Percentiles rank a stretch among this genome's conserved stretches.
These are phyloP conservation scores for Paraconiothyrium brasiliense DNA, from an alignment of 2,329 filamentous ascomycete genomes.

Conservation along the genomic window DNA sequence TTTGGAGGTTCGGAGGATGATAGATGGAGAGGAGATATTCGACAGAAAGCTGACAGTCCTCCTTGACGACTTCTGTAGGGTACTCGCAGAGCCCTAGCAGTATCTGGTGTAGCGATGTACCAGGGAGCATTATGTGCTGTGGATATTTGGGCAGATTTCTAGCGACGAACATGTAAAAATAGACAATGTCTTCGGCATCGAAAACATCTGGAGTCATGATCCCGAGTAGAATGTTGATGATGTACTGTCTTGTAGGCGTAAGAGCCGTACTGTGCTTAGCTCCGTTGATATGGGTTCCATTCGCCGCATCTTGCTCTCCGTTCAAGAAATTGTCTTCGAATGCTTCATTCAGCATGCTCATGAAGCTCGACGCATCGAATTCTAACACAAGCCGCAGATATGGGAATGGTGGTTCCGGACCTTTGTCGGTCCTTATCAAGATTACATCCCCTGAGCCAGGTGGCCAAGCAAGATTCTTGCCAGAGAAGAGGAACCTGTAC, in stretches of 20 bases:
- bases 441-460: conserved; percentile 69
- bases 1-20: conserved; percentile 82
- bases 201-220: conserved; percentile 86
- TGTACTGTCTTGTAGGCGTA: conserved; percentile 83
- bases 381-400: conserved; percentile 85
- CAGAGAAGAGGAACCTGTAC: conserved; percentile 94
- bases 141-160: conserved; percentile 96
- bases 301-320: conserved; percentile 72
- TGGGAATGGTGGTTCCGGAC: conserved; percentile 79
- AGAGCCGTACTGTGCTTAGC: conserved; percentile 42
- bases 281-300: conserved; percentile 64
- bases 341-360: conserved; percentile 95
- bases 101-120: conserved; percentile 82
- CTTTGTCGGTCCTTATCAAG: conserved; percentile 63
- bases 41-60: conserved; percentile 95
- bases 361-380: conserved; percentile 89
- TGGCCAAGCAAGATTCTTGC: conserved; percentile 79
- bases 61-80: conserved; percentile 79
- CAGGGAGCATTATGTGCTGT: conserved; percentile 91
- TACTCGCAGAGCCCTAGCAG: conserved; percentile 85
- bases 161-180: conserved; percentile 98
- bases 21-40: conserved; percentile 96
- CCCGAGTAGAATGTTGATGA: conserved; percentile 88
- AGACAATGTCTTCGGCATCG: conserved; percentile 82
- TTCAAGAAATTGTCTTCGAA: conserved; percentile 97